These are phyloP conservation scores for Chaetomium cochliodes DNA, from an alignment of 495 filamentous ascomycete species.

Conservation along the genomic window DNA sequence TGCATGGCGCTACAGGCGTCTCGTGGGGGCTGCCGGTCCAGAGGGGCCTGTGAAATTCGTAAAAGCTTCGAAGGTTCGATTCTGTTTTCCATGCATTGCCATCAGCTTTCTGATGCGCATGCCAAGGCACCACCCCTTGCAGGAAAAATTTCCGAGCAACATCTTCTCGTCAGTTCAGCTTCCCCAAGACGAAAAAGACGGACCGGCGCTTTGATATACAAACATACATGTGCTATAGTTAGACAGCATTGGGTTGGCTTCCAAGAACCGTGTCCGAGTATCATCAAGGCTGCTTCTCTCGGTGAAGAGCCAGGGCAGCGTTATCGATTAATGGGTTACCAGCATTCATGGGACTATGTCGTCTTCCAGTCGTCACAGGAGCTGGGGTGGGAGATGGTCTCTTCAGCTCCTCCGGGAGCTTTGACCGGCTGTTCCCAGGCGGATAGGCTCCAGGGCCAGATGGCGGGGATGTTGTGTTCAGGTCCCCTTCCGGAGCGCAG, in stretches of 20 bases:
- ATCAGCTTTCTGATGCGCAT: conserved; percentile 3
- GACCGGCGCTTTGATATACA: not conserved
- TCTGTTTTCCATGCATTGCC: conserved; percentile 15
- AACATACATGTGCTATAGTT: too few species aligned
- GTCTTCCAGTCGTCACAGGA: too few species aligned
- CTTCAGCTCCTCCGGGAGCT: conserved; percentile 4
- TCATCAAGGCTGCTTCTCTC: too few species aligned
- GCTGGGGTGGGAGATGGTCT: too few species aligned
- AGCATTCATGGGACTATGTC: too few species aligned
- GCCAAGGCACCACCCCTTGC: conserved; percentile 12
- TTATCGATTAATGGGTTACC: too few species aligned
- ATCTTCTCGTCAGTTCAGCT: not conserved
- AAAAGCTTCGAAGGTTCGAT: conserved; percentile 20
- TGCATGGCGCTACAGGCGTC: not conserved
- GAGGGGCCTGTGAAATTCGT: not conserved
- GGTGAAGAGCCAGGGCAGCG: too few species aligned
- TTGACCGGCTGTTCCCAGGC: conserved; percentile 11
- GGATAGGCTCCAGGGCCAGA: not conserved
- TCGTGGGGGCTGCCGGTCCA: not conserved
- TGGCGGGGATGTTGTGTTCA: not conserved
- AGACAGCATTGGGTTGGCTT: too few species aligned
- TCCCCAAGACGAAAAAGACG: not conserved
- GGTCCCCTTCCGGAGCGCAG: not conserved
- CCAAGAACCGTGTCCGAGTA: too few species aligned
- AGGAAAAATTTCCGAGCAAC: conserved; percentile 15